phyloP scores from a whole-genome alignment of 1,284 basidiomycete species.

The Fomitopsis schrenkii region DNA sequence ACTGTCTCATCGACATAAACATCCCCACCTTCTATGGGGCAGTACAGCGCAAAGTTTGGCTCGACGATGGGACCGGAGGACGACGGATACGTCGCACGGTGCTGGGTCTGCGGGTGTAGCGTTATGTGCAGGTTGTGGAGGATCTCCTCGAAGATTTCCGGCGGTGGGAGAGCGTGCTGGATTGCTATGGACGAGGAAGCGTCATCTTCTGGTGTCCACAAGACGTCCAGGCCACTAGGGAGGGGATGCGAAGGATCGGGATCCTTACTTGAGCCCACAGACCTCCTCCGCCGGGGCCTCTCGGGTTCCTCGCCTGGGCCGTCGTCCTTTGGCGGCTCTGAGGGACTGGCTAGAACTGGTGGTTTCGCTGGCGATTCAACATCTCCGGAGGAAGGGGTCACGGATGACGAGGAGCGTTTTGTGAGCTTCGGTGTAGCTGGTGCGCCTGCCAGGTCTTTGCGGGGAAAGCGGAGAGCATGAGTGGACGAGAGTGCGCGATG shows the following conservation, averaged over 20 bases:
- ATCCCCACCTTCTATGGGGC: slow-evolving; percentile 83
- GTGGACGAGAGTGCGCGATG: slow-evolving; percentile 32
- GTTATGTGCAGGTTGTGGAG: slow-evolving; percentile 70
- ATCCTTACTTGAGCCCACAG: slow-evolving; percentile 14
- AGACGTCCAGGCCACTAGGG: slow-evolving; percentile 52
- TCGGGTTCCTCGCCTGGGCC: slow-evolving; percentile 31
- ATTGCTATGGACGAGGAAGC: slow-evolving; percentile 17
- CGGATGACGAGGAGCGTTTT: slow-evolving; percentile 30
- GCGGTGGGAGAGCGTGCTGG: slow-evolving; percentile 38
- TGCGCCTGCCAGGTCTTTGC: slow-evolving; percentile 25
- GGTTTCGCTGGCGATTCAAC: slow-evolving; percentile 18
- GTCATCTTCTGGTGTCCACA: slow-evolving; percentile 54
- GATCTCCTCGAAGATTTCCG: slow-evolving; percentile 64
- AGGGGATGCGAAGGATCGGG: slow-evolving; percentile 33
- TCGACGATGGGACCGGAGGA: slow-evolving; percentile 52
- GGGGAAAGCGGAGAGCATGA: slow-evolving; percentile 31
- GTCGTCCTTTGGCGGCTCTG: slow-evolving; percentile 20
- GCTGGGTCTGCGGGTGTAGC: slow-evolving; percentile 76
- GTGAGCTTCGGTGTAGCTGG: slow-evolving; percentile 26
- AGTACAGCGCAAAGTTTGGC: slow-evolving; percentile 77
- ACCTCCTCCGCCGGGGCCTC: slow-evolving; percentile 35
- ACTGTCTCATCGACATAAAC: slow-evolving; percentile 77
- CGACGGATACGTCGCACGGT: slow-evolving; percentile 59
- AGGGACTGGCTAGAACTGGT: slow-evolving; percentile 27
- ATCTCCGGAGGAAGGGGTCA: slow-evolving; percentile 14